Base-by-base conservation (phyloP, 2,329 filamentous ascomycete genomes). In the Epicoccum sorghinum region DNA sequence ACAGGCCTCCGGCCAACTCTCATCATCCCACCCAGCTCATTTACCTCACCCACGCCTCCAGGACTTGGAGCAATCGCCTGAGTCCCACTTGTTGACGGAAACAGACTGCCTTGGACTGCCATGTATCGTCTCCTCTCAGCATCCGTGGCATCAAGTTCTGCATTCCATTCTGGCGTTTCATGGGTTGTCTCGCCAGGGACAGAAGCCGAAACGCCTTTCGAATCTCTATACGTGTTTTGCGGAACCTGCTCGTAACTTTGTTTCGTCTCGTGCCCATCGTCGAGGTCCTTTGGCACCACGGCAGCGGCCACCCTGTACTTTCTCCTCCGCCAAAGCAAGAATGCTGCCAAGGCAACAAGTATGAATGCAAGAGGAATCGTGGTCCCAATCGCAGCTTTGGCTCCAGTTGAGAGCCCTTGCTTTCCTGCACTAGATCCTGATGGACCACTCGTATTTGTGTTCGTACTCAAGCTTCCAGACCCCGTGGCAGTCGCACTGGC, bases 341-440 rank as follows among this genome's bases (percentile, higher is more conserved):
- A 62, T 2, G 51, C 54, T 9, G 46, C 58, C 4, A 66, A 39
- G 0, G 55, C 55, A 18, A 51, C 54, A 7, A 65, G 25, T n/a
- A 97, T 90, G 1, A 89, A 90, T 1, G 86, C 90, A 35, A 98
- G 91, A 3, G 93, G 93, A 1, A 97, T 89, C 7, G 96, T 90
- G 0, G 96, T 93, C 1, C 92, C 93, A 37, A 97, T 86, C 1
- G 93, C 93, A 59, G 96, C 96, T 60, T 85, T 92, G 33, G 87
- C 88, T 32, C 82, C 80, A 47, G 82, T 82, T 55, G 74, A 78
- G 4, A 91, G 76, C 4, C 83, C 82, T 6, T 76, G 69, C 4
- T 81, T 80, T 7, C 45, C 50, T 30, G 24, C 43, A 25, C 41
- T 41, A 12, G 27, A 9, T 2, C 24, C 39, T 12, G 46, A 13